These are phyloP conservation scores for Tephrocybe rancida DNA, from an alignment of 768 basidiomycete genomes.

Conservation along the genomic window DNA sequence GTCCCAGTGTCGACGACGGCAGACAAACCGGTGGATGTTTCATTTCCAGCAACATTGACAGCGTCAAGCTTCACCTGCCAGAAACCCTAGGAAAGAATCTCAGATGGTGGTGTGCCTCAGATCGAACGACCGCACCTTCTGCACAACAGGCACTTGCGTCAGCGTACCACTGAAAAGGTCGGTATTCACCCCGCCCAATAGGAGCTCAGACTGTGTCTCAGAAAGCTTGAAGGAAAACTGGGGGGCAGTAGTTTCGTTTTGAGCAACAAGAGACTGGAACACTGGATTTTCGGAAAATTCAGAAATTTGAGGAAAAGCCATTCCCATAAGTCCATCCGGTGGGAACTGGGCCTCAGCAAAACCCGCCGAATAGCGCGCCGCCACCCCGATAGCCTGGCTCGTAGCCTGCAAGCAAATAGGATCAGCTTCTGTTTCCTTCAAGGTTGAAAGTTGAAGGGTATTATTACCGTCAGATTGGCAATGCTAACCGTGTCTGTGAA, in stretches of 20 bases:
- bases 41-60: constrained; percentile 26
- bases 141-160: constrained; percentile 36
- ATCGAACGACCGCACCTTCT: constrained; percentile 21
- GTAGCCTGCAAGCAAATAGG: constrained; percentile 21
- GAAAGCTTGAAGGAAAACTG: constrained; percentile 54
- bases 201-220: constrained; percentile 48
- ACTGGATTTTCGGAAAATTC: constrained; percentile 34
- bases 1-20: constrained; percentile 46
- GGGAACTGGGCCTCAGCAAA: constrained; percentile 32
- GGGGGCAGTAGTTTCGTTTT: constrained; percentile 31
- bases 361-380: constrained; percentile 36
- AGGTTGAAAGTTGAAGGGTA: background rate
- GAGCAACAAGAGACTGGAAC: constrained; percentile 46
- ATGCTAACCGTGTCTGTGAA: constrained; percentile 51
- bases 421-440: background rate
- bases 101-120: background rate
- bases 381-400: constrained; percentile 36
- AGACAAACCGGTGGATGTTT: constrained; percentile 18
- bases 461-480: constrained; percentile 41
- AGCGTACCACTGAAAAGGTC: constrained; percentile 46
- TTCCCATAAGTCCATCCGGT: constrained; percentile 44
- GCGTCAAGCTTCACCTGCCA: constrained; percentile 34
- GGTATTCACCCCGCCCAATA: constrained; percentile 55
- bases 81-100: constrained; percentile 24
- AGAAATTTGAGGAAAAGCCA: constrained; percentile 45